Percentiles rank a stretch among this genome's conserved stretches.
Evolutionary conservation across 768 basidiomycete species (phyloP).

Genomic region (Mycena amicta): DNA sequence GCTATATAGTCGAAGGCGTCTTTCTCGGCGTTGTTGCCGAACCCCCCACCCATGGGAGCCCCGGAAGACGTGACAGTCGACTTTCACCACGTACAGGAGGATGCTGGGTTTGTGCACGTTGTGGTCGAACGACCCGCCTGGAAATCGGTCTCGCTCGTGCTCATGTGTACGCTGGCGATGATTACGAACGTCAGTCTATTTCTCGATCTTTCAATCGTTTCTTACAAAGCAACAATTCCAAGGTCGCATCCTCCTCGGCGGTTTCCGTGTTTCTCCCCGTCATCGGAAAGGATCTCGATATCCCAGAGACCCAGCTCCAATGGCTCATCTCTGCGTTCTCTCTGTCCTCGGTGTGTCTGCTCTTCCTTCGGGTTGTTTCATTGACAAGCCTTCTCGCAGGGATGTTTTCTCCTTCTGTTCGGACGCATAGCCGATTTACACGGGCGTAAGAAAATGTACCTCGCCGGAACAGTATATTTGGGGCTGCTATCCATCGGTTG

Average conservation of each 20-base stretch:
- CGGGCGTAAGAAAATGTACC: constrained; percentile 58
- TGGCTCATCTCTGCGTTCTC: constrained; percentile 56
- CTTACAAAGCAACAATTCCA: not conserved
- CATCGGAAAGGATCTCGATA: constrained; percentile 38
- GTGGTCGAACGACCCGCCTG: not conserved
- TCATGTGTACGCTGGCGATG: constrained; percentile 37
- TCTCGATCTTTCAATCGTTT: not conserved
- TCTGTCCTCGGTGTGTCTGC: constrained; percentile 47
- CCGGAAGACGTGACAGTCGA: not conserved
- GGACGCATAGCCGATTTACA: constrained; percentile 65
- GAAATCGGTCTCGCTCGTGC: not conserved
- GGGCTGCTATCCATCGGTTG: constrained; percentile 49
- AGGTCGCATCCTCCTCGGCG: constrained; percentile 35
- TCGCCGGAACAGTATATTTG: constrained; percentile 49
- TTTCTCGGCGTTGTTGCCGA: not conserved
- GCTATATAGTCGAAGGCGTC: not conserved
- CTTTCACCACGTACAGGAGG: not conserved
- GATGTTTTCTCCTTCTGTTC: constrained; percentile 61
- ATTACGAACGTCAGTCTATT: constrained; percentile 34
- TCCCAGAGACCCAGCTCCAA: constrained; percentile 45
- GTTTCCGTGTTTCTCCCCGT: constrained; percentile 37
- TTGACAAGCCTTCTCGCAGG: constrained; percentile 37
- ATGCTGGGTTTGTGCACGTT: not conserved
- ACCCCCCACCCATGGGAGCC: not conserved
- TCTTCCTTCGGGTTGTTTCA: not conserved